Base-by-base conservation (phyloP, 2,329 filamentous ascomycete species). In the Neoscytalidium dimidiatum region DNA sequence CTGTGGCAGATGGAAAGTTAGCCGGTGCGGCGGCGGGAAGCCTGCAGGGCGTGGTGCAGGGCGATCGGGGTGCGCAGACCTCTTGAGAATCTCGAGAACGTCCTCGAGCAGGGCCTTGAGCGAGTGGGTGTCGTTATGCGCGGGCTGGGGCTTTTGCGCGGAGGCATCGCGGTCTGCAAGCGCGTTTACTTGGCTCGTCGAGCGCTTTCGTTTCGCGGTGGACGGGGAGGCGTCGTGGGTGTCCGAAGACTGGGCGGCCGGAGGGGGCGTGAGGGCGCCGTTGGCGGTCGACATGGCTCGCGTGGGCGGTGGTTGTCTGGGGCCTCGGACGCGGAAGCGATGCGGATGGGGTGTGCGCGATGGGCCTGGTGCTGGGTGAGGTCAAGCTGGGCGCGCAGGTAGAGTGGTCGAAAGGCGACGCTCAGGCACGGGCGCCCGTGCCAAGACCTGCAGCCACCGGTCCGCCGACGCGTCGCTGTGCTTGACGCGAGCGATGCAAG, bases 191-290 rank as follows among this genome's bases (percentile, higher is more conserved):
- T 71, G 69, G 56, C 74, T 75, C 38, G 75, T 73, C 43, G 76
- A 77, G 65, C 80, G 80, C 74, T 83, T 83, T 51, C 81, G 79
- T 71, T 83, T 83, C 66, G 75, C 72, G 44, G 69, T 44, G 17
- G 73, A 70, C 7, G 73, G 74, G 64, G 74, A 77, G 44, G 69
- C 43, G 64, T 73, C 65, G 60, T 70, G 56, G 29, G 67, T 56
- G 19, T 64, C 69, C 29, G 71, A 14, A n/a, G 56, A 35, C 23
- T 60, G 69, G 26, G 72, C 70, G 48, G 71, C 73, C 60, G 71
- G 70, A 23, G 74, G 73, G 65, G 74, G 73, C 64, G 74, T 72
- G 65, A 76, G 71, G 68, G 71, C 70, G 69, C 74, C 75, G 73
- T 77, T 77, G 69, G 72, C 69, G 68, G 75, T 70, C 69, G 76